Evolutionary conservation across 208 protist genomes (phyloP), one percentile per base, ranked within the genome.

Genomic region (Trypanosomatidae sp.): DNA sequence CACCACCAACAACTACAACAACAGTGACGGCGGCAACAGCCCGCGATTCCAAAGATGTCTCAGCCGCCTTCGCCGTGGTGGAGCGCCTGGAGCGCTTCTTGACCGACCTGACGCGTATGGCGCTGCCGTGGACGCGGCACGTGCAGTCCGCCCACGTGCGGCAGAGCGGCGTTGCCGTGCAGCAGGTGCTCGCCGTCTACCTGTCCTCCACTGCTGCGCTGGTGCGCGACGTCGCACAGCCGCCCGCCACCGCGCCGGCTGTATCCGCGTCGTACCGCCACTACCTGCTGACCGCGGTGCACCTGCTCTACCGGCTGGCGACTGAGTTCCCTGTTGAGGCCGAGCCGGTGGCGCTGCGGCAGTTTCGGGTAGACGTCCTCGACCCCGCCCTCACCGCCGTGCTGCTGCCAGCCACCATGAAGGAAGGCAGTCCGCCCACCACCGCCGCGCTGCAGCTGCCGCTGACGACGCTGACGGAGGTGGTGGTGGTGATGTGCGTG

Each of bases 401-500:
- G 10, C 62, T 92, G 58, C 47, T n/a, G n/a, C n/a, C n/a, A n/a
- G n/a, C n/a, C n/a, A n/a, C n/a, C n/a, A n/a, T n/a, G n/a, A n/a
- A n/a, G n/a, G n/a, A n/a, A n/a, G n/a, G n/a, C n/a, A n/a, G n/a
- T n/a, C n/a, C n/a, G n/a, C n/a, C n/a, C n/a, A n/a, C n/a, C n/a
- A n/a, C n/a, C n/a, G n/a, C n/a, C n/a, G 25, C 52, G 47, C 44
- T 68, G 66, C 66, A 60, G 60, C 64, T 92, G 62, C 67, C 83
- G 41, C 87, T 92, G n/a, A 82, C 76, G 0, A 79, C 82, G 39
- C 64, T 96, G 59, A 81, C 80, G 15, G 91, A 96, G 59, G 81
- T 94, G 15, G 84, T 87, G 8, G 82, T 87, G 13, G 87, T 96
- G 15, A 92, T 92, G 85, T 93, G 86, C 50, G 76, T 82, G 13